phyloP scores from a whole-genome alignment of 1,284 basidiomycete species.

The Thecaphora frezii region DNA sequence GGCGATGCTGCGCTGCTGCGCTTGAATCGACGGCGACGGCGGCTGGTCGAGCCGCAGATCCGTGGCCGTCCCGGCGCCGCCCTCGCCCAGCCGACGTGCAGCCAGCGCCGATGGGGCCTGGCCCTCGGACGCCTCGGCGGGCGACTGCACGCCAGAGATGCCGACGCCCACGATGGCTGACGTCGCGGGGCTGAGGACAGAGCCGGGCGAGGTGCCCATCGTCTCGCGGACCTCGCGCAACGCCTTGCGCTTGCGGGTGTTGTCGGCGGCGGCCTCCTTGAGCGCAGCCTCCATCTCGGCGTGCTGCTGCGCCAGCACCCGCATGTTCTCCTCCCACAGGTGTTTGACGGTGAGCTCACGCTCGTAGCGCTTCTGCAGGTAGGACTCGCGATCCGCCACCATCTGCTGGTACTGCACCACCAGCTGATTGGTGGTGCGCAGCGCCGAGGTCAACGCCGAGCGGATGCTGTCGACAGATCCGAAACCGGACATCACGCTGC shows the following conservation, averaged over 20 bases:
- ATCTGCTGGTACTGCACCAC: conserved; percentile 73
- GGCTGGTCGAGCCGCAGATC: conserved; percentile 24
- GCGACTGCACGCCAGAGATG: background rate
- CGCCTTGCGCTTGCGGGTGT: conserved; percentile 61
- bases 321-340: conserved; percentile 90
- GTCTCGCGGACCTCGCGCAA: conserved; percentile 45
- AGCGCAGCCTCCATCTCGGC: conserved; percentile 72
- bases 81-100: conserved; percentile 28
- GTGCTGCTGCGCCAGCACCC: conserved; percentile 81
- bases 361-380: conserved; percentile 69
- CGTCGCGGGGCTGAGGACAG: conserved; percentile 3
- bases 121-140: no score
- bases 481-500: conserved; percentile 63
- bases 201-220: conserved; percentile 59
- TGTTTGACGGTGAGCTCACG: conserved; percentile 68
- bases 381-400: conserved; percentile 78
- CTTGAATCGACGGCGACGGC: conserved; percentile 23
- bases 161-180: background rate
- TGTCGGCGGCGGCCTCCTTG: conserved; percentile 65
- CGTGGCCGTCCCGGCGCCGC: conserved; percentile 3
- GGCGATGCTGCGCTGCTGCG: conserved; percentile 14
- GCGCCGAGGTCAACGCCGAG: conserved; percentile 20
- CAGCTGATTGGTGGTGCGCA: conserved; percentile 60
- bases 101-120: conserved; percentile 16
- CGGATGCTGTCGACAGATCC: conserved; percentile 20